Percentiles rank a stretch among this genome's conserved stretches.
Conservation (phyloP, 1,139 yeast species). For the Yamadazyma oceani region DNA sequence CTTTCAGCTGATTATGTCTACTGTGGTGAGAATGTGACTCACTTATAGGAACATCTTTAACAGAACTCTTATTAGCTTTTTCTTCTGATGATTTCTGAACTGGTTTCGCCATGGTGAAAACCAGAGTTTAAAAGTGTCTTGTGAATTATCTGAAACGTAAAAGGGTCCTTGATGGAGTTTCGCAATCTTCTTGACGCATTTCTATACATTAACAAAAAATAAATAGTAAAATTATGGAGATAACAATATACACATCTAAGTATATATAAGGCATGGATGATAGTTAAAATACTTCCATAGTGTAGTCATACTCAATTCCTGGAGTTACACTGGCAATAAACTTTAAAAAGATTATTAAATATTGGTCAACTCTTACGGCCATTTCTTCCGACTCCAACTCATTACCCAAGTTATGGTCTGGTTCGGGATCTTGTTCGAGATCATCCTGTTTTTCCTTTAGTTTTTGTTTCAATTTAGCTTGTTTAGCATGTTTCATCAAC, state of each 20-base stretch:
- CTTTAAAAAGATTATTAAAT: conserved; percentile 82
- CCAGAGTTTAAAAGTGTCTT: too few species aligned
- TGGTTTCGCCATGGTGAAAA: conserved; percentile 11
- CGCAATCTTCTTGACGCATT: too few species aligned
- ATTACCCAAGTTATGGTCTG: too few species aligned
- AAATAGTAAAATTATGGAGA: not conserved
- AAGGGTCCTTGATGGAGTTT: not conserved
- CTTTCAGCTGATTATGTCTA: conserved; percentile 3
- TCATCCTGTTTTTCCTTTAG: not conserved
- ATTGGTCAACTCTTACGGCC: conserved; percentile 81
- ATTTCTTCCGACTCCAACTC: conserved; percentile 44
- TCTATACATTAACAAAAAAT: not conserved
- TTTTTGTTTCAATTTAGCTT: conserved; percentile 15
- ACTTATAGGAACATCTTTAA: conserved; percentile 6
- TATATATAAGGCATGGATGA: not conserved
- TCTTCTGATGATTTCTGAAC: conserved; percentile 3
- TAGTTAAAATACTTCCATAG: conserved; percentile 77
- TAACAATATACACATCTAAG: too few species aligned
- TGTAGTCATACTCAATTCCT: conserved; percentile 93
- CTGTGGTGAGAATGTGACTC: conserved; percentile 2
- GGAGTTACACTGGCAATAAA: conserved; percentile 97
- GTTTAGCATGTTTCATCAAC: conserved; percentile 57
- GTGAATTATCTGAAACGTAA: too few species aligned
- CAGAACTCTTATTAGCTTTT: not conserved
- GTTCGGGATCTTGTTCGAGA: conserved; percentile 2